Conservation (phyloP, 2,329 filamentous ascomycete genomes). For the Camillea tinctor region DNA sequence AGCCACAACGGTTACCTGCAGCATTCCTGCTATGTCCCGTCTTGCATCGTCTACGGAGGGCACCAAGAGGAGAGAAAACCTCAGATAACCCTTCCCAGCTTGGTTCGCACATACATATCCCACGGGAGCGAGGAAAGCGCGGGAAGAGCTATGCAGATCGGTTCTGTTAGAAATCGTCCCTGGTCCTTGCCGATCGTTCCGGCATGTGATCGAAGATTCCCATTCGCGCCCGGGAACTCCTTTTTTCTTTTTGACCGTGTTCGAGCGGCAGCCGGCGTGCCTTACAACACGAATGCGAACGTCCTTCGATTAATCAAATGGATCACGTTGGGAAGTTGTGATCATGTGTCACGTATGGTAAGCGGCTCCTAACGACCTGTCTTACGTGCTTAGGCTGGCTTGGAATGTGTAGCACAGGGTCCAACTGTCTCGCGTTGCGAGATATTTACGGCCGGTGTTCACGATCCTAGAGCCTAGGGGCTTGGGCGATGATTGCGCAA, state of each 20-base stretch:
- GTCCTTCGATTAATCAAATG: not conserved
- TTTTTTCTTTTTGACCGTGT: not conserved
- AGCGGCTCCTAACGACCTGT: not conserved
- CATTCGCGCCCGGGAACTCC: not conserved
- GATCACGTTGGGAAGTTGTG: not conserved
- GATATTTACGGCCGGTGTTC: not conserved
- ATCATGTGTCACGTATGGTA: not conserved
- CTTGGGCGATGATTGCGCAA: not conserved
- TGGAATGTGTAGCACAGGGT: not conserved
- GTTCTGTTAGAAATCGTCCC: not conserved
- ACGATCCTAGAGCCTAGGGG: not conserved
- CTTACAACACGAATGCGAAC: not conserved
- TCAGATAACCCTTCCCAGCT: too few species aligned
- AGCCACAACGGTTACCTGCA: not conserved
- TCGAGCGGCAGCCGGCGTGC: not conserved
- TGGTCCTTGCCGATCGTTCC: not conserved
- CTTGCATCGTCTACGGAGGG: not conserved
- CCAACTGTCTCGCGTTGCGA: not conserved
- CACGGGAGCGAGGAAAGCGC: not conserved
- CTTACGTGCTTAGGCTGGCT: not conserved
- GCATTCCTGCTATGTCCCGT: not conserved
- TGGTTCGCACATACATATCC: not conserved
- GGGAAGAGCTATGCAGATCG: not conserved
- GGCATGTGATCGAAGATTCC: not conserved
- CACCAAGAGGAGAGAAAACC: not conserved